Conservation (phyloP, 202 grass and related monocot genomes). For the Panicum hallii region DNA sequence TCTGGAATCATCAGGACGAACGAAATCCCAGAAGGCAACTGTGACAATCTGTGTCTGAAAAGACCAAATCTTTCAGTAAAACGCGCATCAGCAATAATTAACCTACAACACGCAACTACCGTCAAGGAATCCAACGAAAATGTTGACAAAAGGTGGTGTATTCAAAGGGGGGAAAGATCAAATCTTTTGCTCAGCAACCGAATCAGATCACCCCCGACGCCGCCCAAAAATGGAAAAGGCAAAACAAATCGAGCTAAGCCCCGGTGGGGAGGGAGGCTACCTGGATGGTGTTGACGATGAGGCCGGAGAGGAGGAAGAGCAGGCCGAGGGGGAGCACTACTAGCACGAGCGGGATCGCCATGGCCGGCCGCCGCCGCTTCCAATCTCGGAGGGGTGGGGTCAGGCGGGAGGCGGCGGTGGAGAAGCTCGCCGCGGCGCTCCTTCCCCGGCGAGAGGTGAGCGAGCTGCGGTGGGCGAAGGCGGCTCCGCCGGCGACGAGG, state of each 20-base stretch:
- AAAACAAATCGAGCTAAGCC: conserved; percentile 23
- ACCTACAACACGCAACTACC: neutral
- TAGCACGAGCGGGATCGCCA: conserved; percentile 74
- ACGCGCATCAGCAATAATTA: neutral
- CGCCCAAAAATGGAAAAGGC: neutral
- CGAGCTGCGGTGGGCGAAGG: neutral
- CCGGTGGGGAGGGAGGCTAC: conserved; percentile 24
- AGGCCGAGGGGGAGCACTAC: conserved; percentile 85
- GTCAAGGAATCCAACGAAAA: neutral
- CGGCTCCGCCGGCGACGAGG: conserved; percentile 26
- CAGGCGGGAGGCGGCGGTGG: no score
- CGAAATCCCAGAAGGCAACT: neutral
- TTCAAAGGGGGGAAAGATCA: neutral
- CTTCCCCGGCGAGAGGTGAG: neutral
- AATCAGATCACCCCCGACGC: conserved; percentile 31
- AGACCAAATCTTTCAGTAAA: conserved; percentile 21
- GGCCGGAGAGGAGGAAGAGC: conserved; percentile 92
- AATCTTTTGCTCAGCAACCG: conserved; percentile 7
- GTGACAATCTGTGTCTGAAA: neutral
- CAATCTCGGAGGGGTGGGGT: conserved; percentile 12
- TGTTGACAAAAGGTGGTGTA: no score
- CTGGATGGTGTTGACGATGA: conserved; percentile 83
- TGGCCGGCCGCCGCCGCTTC: conserved; percentile 28
- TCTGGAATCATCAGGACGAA: no score
- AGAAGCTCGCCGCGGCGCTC: neutral